These are phyloP conservation scores for Ophiocordyceps unilateralis DNA, from an alignment of 2,329 filamentous ascomycete genomes.

Conservation along the genomic window DNA sequence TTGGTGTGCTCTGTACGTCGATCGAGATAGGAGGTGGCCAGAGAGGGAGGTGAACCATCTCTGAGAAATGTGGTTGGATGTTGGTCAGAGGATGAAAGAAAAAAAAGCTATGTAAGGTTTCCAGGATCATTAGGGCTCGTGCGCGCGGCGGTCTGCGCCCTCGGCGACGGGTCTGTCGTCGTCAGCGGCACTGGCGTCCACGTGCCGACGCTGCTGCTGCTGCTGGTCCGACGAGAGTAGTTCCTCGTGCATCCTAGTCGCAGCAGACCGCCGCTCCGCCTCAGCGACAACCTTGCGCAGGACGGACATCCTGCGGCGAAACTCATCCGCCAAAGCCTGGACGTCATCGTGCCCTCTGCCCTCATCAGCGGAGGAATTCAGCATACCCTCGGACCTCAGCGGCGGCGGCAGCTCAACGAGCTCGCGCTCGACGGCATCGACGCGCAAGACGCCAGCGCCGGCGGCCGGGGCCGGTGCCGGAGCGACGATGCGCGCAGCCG, in stretches of 20 bases:
- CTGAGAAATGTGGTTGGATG: neutral
- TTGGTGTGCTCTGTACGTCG: neutral
- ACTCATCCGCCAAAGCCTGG: constrained; percentile 33
- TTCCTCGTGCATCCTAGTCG: constrained; percentile 6
- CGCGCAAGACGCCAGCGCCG: constrained; percentile 13
- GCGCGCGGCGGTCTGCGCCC: neutral
- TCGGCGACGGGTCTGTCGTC: neutral
- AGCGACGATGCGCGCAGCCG: constrained; percentile 27
- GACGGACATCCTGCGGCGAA: constrained; percentile 37
- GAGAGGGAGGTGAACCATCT: neutral
- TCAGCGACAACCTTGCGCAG: constrained; percentile 36
- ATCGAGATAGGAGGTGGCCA: neutral
- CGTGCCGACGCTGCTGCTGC: neutral
- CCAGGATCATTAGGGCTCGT: neutral
- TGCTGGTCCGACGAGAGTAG: neutral
- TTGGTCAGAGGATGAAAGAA: neutral
- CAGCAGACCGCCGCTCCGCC: constrained; percentile 25
- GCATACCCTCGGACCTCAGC: constrained; percentile 6
- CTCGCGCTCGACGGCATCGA: constrained; percentile 22
- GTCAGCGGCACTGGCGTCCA: neutral
- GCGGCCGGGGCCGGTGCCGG: constrained; percentile 6
- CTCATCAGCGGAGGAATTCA: neutral
- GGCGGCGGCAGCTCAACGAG: constrained; percentile 10
- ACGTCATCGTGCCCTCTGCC: constrained; percentile 17
- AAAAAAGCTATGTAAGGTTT: neutral